Percentiles rank a stretch among this genome's conserved stretches.
Conservation (phyloP, 148 eudicot species). For the Amaranthus palmeri region DNA sequence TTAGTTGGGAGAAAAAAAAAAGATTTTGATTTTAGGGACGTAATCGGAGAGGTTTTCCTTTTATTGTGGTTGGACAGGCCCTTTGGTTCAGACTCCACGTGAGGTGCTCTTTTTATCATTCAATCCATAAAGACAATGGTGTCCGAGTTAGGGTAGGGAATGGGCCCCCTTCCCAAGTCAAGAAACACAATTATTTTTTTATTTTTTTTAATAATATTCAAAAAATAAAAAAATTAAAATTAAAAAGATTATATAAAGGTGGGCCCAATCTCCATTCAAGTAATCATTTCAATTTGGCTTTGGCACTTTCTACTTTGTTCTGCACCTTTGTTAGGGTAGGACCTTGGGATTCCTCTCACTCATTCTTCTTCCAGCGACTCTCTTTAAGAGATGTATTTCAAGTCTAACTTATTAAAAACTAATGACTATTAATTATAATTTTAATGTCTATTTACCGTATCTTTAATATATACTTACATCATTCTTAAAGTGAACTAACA, state of each 20-base stretch:
- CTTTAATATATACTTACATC: too few relatives aligned
- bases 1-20: not conserved
- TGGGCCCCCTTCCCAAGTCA: conserved; percentile 19
- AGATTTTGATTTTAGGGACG: not conserved
- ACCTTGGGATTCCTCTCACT: conserved; percentile 16
- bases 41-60: conserved; percentile 8
- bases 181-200: not conserved
- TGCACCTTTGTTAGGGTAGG: conserved; percentile 20
- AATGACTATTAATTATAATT: too few relatives aligned
- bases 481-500: too few relatives aligned
- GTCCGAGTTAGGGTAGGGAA: conserved; percentile 11
- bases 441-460: too few relatives aligned
- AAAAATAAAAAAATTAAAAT: not conserved
- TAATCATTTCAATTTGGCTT: conserved; percentile 27
- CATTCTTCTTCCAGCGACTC: too few relatives aligned
- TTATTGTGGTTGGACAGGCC: conserved; percentile 51
- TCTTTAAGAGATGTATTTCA: too few relatives aligned
- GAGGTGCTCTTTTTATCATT: conserved; percentile 66
- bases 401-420: too few relatives aligned
- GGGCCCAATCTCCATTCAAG: conserved; percentile 26
- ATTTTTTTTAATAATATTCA: not conserved
- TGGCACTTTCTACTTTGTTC: conserved; percentile 24
- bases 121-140: conserved; percentile 59
- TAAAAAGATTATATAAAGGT: not conserved
- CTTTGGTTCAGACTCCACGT: conserved; percentile 77